Base-by-base conservation (phyloP, 805 yeast species). In the Myxozyma geophila region DNA sequence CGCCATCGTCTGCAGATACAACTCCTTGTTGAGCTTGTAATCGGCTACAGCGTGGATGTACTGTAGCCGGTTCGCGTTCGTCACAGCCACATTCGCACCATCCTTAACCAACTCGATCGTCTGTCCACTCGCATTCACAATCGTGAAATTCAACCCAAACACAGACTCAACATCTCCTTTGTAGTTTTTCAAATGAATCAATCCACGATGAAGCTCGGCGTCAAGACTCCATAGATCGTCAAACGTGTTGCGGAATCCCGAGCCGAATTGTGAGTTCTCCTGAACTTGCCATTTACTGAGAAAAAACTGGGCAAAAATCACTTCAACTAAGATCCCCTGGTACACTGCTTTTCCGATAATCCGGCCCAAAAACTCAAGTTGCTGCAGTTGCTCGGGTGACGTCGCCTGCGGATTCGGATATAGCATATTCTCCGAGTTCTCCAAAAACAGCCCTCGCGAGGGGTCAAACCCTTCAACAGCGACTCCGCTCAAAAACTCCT, bases 311-410 rank as follows among this genome's bases (percentile, higher is more conserved):
- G 98, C 92, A 81, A 93, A 92, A 17, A 86, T 83, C 28, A 90
- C 83, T 74, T 92, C 96, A 7, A 93, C 84, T 67, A 93, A 78
- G 2, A 92, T 87, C 58, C 86, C 86, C 60, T 90, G 96, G 73
- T 90, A 91, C 2, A 93, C 78, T 71, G 98, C 92, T 73, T 92
- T 93, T 0, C 98, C 99, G 51, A 93, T 80, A 6, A 92, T 79
- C 77, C 82, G 86, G 0, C 99, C 99, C 68, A 92, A 74, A 70
- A 92, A 92, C 70, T 81, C 81, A 46, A 82, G 71, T 39, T 75
- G 73, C 8, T 75, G 73, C 59, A 83, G 67, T 28, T 54, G 56
- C 64, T 58, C 72, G 64, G 66, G 70, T 33, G 59, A 74, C 67
- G 60, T 73, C 59, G 71, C 71, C 7, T 60, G 81, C 1, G 91